These are phyloP conservation scores for Phytophthora cryptogea DNA, from an alignment of 352 stramenopile genomes.

Conservation along the genomic window DNA sequence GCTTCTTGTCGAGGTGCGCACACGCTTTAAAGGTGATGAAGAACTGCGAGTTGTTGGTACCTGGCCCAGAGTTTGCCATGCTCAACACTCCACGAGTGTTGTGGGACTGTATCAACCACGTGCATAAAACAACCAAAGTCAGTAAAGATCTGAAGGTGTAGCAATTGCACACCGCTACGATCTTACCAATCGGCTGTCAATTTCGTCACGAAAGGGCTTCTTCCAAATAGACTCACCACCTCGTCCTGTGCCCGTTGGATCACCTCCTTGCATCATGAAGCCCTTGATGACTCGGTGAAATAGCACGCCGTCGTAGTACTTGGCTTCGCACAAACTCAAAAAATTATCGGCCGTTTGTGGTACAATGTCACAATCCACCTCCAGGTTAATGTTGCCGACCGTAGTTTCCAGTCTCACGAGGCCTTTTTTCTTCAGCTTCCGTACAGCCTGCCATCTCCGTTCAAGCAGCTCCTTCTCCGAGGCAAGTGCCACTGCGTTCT, in stretches of 20 bases:
- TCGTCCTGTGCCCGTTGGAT: conserved; percentile 95
- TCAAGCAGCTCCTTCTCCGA: conserved; percentile 69
- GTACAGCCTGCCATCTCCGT: conserved; percentile 86
- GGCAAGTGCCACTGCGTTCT: conserved; percentile 52
- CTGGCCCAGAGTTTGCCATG: conserved; percentile 97
- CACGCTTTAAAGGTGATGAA: conserved; percentile 98
- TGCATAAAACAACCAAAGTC: conserved; percentile 6
- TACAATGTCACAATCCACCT: conserved; percentile 97
- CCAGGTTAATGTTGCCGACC: conserved; percentile 94
- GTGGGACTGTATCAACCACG: conserved; percentile 65
- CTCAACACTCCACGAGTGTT: conserved; percentile 90
- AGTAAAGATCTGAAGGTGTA: not conserved
- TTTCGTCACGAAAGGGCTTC: conserved; percentile 96
- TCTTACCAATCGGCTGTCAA: conserved; percentile 92
- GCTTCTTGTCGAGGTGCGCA: conserved; percentile 98
- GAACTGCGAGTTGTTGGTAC: conserved; percentile 98
- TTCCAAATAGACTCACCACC: conserved; percentile 95
- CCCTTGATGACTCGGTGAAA: conserved; percentile 97
- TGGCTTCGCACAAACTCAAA: conserved; percentile 90
- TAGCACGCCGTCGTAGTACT: conserved; percentile 94
- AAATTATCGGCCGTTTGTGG: conserved; percentile 97
- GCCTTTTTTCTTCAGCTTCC: conserved; percentile 95
- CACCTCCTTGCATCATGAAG: conserved; percentile 97
- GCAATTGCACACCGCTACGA: not conserved
- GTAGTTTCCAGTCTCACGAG: conserved; percentile 96